Base-by-base conservation (phyloP, 257 asterid genomes). In the Mentha longifolia region DNA sequence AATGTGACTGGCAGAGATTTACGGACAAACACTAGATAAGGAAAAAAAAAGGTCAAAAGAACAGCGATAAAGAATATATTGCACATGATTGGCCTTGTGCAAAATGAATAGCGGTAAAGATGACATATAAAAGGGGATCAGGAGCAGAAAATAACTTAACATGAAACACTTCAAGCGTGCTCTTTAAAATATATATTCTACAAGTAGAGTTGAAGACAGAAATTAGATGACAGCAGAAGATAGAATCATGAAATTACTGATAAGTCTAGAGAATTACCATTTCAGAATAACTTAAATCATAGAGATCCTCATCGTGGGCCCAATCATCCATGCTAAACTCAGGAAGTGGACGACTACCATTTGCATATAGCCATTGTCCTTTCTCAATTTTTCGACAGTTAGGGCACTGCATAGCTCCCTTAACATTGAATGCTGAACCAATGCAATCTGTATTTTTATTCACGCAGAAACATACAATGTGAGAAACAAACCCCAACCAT, bases 361-460 rank as follows among this genome's bases (percentile, higher is more conserved):
- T 85, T 17, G 97, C 96, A 84, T 84, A 95, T 52, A 92, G 89
- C 99, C 99, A 95, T 74, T 87, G 99, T 22, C 99, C 98, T 86
- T 88, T 92, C 88, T 95, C 99, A 78, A 85, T 83, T 81, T 95
- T 87, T 33, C 99, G 95, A 84, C 99, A 95, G 85, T 95, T 95
- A 64, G 98, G 99, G 78, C 99, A 95, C 85, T 92, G 98, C 99
- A 95, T 95, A 68, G 92, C 89, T 73, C 98, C 99, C 84, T 95
- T 92, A n/a, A 77, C 61, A 76, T 95, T 95, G 79, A 95, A 95
- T 77, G 98, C 99, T 13, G 99, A 95, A 72, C 99, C 99, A 65
- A 95, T 95, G 90, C 99, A 95, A 87, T 92, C 99, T 95, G 98
- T 59, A 83, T 4, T 13, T 22, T 65, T 49, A 50, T 30, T 30